Evolutionary conservation across 306 rosid species (phyloP), one percentile per base, ranked within the genome.

Genomic region (Benincasa hispida): DNA sequence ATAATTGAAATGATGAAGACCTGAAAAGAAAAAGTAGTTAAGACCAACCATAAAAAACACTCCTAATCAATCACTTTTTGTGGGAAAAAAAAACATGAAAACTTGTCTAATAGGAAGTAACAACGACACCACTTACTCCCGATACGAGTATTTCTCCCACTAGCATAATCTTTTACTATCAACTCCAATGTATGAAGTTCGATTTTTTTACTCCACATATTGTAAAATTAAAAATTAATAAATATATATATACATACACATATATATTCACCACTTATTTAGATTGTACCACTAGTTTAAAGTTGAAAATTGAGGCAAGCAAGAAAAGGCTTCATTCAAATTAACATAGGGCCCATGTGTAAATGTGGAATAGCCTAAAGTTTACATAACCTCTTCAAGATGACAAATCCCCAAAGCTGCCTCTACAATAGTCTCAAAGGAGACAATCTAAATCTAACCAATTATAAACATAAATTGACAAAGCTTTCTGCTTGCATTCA

Each of bases 401-500:
- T 42, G 55, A 21, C 74, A 67, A 65, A 39, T 37, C 24, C 15
- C 35, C 75, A 69, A 9, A 69, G 57, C 56, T 63, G 24, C 70
- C 54, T 63, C 55, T 68, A 68, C 75, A 68, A 42, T 13, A 68
- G 17, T 68, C 56, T 41, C 56, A 69, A 45, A 69, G 37, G 75
- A 69, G 57, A 45, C 74, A 67, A 42, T 70, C 75, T 70, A 70
- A 24, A 21, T 37, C 74, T 22, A 68, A 22, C 75, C 57, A 47
- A 70, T 47, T 47, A 70, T 70, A 47, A 45, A 70, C 58, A 70
- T 70, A 70, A 45, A 47, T 14, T 24, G 75, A 70, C 74, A 42
- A 34, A 32, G 27, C 27, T 66, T 9, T 18, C 72, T 65, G 50
- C 51, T 35, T 32, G 25, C 27, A 65, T 35, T 65, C 72, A 65